Evolutionary conservation across 305 asterid genomes (phyloP), one percentile per base, ranked within the genome.

Genomic region (Fraxinus nigra): DNA sequence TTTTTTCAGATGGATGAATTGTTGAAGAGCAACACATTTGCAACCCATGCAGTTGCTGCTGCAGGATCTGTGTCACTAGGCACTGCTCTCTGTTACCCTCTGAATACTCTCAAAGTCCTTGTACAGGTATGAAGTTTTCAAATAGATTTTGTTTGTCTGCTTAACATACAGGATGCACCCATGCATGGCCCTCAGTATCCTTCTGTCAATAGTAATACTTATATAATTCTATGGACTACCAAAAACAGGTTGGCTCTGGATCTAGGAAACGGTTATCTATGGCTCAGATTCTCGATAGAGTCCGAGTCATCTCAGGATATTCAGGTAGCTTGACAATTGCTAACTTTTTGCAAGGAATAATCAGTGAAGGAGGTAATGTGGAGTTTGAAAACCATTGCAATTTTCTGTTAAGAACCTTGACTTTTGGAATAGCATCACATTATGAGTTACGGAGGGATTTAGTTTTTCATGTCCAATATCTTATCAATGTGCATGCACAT

Each of bases 81-180:
- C 81, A 87, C 95, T 24, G 89, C 87, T 84, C 80, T 89, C 33
- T 90, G 92, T 4, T 93, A 88, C 82, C 99, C 99, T 18, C 92
- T 94, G 51, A 97, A 95, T 86, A 92, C 97, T 84, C 88, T 95
- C 82, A 95, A 95, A 90, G 90, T 85, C 82, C 88, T 95, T 85
- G 51, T 87, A 33, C 97, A 95, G 99, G 99, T 95, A 72, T 74
- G 54, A 24, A 28, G 8, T 43, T 63, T 32, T 54, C 43, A 75
- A 56, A 77, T 51, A 72, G 56, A 81, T 75, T 70, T 7, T 51
- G 63, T 40, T 81, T 88, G 14, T 78, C 59, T 75, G 74, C 79
- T 70, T 48, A 46, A 54, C 8, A 65, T 18, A 43, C 77, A 11
- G 72, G 20, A 22, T 46, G n/a, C 59, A 48, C 18, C 20, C 59